These are phyloP conservation scores for Erucastrum elatum DNA, from an alignment of 345 rosid species.

Conservation along the genomic window DNA sequence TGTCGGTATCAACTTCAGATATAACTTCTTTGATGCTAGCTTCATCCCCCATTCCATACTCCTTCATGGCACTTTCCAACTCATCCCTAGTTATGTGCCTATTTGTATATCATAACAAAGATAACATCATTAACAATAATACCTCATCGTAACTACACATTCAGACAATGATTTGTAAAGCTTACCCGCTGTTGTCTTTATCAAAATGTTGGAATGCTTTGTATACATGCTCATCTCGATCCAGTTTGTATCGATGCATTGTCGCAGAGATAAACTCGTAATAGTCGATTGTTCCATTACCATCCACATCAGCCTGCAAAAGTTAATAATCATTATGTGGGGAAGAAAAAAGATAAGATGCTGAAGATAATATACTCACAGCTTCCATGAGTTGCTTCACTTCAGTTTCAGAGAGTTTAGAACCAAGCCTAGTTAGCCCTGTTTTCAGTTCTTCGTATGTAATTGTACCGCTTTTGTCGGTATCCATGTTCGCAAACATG, in stretches of 20 bases:
- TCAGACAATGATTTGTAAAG: not conserved
- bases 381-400: constrained; percentile 93
- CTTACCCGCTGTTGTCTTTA: constrained; percentile 77
- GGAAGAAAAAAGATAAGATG: not conserved
- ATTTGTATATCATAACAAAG: not conserved
- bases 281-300: constrained; percentile 85
- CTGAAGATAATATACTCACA: constrained; percentile 47
- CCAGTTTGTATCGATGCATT: constrained; percentile 73
- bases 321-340: not conserved
- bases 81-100: constrained; percentile 88
- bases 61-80: constrained; percentile 81
- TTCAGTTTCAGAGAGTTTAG: constrained; percentile 78
- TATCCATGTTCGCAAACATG: constrained; percentile 80
- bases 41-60: constrained; percentile 85
- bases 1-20: constrained; percentile 86
- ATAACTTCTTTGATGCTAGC: constrained; percentile 76
- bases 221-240: constrained; percentile 71
- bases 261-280: constrained; percentile 83
- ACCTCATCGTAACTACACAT: not conserved
- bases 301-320: constrained; percentile 77
- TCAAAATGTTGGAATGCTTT: constrained; percentile 84
- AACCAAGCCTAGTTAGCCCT: constrained; percentile 72
- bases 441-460: constrained; percentile 82
- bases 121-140: not conserved
- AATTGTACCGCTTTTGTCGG: constrained; percentile 87